phyloP scores from a whole-genome alignment of 2,329 filamentous ascomycete species.

The Aspergillus pseudoviridinutans region DNA sequence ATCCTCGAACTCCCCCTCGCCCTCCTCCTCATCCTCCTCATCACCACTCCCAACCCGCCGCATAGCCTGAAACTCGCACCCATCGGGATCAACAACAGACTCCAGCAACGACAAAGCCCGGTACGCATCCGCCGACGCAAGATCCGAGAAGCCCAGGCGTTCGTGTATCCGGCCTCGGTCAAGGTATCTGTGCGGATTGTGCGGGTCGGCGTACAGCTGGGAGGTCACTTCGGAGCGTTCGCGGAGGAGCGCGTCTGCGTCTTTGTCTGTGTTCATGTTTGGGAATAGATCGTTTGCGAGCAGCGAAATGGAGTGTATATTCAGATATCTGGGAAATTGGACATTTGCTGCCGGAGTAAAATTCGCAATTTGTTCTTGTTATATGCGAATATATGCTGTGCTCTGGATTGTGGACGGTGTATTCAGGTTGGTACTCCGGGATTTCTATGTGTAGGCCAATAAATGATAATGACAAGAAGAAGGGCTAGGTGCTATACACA shows the following conservation, averaged over 20 bases:
- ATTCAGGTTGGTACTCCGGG: background rate
- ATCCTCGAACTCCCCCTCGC: constrained; percentile 31
- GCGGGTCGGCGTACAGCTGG: constrained; percentile 35
- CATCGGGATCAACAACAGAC: constrained; percentile 67
- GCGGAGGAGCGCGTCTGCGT: constrained; percentile 13
- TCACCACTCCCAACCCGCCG: constrained; percentile 30
- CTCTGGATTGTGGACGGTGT: background rate
- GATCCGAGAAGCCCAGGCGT: constrained; percentile 77
- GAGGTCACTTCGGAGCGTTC: constrained; percentile 56
- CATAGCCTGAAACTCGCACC: constrained; percentile 76
- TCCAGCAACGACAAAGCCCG: constrained; percentile 83
- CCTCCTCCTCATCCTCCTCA: constrained; percentile 38
- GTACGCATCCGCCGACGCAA: constrained; percentile 87
- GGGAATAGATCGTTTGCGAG: background rate
- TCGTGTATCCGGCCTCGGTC: constrained; percentile 66
- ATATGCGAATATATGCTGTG: background rate
- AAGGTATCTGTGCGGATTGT: constrained; percentile 40
- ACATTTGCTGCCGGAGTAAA: background rate
- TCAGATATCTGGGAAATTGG: background rate
- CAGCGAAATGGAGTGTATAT: no score
- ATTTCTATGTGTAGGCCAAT: background rate
- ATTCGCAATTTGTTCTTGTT: background rate
- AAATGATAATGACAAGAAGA: background rate
- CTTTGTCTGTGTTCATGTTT: constrained; percentile 18
- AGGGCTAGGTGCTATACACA: background rate